phyloP scores from a whole-genome alignment of 2,329 filamentous ascomycete species.

The Magnaporthiopsis incrustans region DNA sequence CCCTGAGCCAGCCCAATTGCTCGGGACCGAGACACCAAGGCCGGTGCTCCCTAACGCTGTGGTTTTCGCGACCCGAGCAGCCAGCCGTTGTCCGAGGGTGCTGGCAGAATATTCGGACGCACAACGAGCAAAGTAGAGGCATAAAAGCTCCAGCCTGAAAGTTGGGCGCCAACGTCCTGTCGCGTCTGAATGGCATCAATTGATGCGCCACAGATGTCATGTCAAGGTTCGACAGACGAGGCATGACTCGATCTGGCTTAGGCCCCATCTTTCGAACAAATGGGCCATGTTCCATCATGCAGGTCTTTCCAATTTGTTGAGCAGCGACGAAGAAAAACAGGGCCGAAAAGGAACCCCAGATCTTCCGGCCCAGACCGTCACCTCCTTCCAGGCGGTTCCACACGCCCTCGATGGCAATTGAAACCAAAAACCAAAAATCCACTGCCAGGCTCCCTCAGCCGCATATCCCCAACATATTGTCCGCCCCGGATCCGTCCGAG shows the following conservation, averaged over 20 bases:
- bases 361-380: no score
- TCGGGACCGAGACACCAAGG: background rate
- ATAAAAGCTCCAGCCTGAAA: no score
- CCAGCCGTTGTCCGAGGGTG: background rate
- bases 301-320: conserved; percentile 9
- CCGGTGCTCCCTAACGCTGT: background rate
- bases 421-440: no score
- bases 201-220: no score
- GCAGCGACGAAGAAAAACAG: background rate
- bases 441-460: conserved; percentile 12
- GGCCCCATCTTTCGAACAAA: no score
- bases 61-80: background rate
- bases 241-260: no score
- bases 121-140: background rate
- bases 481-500: conserved; percentile 17
- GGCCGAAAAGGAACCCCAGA: background rate
- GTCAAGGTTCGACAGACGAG: no score
- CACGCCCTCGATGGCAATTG: no score
- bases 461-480: conserved; percentile 38
- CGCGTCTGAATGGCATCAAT: no score
- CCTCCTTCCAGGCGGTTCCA: no score
- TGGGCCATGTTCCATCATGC: background rate
- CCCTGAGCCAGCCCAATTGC: background rate
- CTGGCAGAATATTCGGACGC: background rate
- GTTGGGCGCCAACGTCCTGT: no score